phyloP scores from a whole-genome alignment of 352 stramenopile species.

The Phytophthora europaea region DNA sequence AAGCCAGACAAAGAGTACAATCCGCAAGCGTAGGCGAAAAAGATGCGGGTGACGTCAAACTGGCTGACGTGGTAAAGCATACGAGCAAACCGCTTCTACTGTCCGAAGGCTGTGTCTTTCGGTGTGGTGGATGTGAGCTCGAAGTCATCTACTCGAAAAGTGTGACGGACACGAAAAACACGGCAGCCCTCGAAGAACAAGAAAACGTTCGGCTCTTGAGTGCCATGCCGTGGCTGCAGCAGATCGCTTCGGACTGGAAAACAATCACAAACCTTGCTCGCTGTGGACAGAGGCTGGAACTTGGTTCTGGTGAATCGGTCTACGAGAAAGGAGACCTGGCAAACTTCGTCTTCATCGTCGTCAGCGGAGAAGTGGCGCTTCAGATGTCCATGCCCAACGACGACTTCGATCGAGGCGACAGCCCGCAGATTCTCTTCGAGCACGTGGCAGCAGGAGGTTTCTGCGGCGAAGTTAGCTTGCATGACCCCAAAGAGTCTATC shows the following conservation, averaged over 20 bases:
- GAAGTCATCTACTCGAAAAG: conserved; percentile 74
- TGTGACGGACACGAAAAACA: neutral
- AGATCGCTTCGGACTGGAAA: conserved; percentile 58
- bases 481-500: conserved; percentile 20
- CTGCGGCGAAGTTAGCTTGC: conserved; percentile 70
- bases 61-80: conserved; percentile 57
- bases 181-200: conserved; percentile 42
- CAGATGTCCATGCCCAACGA: neutral
- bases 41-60: neutral
- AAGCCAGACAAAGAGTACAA: conserved; percentile 7
- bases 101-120: conserved; percentile 73
- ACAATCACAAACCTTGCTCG: conserved; percentile 61
- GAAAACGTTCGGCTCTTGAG: conserved; percentile 56
- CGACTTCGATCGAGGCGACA: neutral
- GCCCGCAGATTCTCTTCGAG: conserved; percentile 28
- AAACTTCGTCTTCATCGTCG: conserved; percentile 74
- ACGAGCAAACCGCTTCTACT: conserved; percentile 82
- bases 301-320: conserved; percentile 55
- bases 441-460: conserved; percentile 55
- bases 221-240: conserved; percentile 69
- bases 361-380: conserved; percentile 62
- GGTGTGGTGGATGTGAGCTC: conserved; percentile 63
- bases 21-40: neutral
- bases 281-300: conserved; percentile 50
- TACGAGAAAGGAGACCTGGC: conserved; percentile 73